Conservation (phyloP, 106 monocot genomes). For the Triglochin maritima region DNA sequence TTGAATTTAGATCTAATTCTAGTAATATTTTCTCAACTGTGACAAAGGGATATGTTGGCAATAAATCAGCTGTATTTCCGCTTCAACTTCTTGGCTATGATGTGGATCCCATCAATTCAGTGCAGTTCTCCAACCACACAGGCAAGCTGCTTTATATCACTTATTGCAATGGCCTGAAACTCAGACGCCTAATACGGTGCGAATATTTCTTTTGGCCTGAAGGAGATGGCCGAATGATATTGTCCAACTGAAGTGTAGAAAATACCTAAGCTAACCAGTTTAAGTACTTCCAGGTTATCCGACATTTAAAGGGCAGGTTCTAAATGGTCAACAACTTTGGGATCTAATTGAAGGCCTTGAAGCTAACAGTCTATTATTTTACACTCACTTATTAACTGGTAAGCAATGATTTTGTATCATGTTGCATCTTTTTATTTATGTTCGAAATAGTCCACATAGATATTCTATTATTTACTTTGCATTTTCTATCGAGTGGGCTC, state of each 20-base stretch:
- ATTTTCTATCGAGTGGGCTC: neutral
- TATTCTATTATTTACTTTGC: neutral
- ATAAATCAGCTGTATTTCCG: conserved; percentile 98
- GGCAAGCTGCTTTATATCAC: conserved; percentile 66
- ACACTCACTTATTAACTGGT: conserved; percentile 98
- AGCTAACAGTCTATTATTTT: conserved; percentile 77
- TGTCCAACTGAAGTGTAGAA: neutral
- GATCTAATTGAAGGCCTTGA: conserved; percentile 95
- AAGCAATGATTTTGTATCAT: neutral
- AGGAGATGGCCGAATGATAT: conserved; percentile 2
- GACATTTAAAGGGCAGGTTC: conserved; percentile 89
- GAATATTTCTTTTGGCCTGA: conserved; percentile 26
- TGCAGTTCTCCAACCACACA: conserved; percentile 99
- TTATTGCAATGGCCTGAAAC: conserved; percentile 33
- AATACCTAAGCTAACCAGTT: conserved; percentile 7
- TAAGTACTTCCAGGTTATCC: conserved; percentile 68
- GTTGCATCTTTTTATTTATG: neutral
- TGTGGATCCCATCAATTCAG: conserved; percentile 98
- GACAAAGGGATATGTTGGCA: conserved; percentile 92
- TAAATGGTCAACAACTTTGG: conserved; percentile 79
- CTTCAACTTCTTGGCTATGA: conserved; percentile 99
- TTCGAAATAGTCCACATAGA: neutral
- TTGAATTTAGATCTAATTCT: neutral
- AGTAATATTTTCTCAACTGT: neutral
- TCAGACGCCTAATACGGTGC: conserved; percentile 35